Evolutionary conservation across 1,284 basidiomycete species (phyloP).

Genomic region (Xanthoconium separans): DNA sequence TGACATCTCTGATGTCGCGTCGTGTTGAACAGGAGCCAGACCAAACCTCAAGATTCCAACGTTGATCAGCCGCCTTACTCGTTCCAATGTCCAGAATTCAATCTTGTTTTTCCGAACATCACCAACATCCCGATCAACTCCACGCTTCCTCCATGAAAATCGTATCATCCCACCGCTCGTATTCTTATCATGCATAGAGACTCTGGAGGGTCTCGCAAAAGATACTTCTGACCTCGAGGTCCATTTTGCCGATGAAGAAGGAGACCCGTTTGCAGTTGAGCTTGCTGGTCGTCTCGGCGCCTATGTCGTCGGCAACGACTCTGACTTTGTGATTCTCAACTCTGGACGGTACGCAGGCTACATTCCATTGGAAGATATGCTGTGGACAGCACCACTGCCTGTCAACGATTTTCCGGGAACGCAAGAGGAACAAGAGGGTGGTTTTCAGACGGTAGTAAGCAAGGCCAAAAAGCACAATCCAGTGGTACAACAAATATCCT

Average conservation of each 20-base stretch:
- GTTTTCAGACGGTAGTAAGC: slow-evolving; percentile 60
- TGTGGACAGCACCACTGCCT: slow-evolving; percentile 50
- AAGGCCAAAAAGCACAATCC: slow-evolving; percentile 43
- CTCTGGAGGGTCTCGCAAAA: slow-evolving; percentile 47
- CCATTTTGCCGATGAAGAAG: slow-evolving; percentile 83
- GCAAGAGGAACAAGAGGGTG: slow-evolving; percentile 44
- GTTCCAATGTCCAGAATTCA: slow-evolving; percentile 60
- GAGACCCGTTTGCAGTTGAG: slow-evolving; percentile 83
- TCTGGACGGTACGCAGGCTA: slow-evolving; percentile 75
- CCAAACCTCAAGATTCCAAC: slow-evolving; percentile 78
- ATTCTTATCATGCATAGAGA: slow-evolving; percentile 61
- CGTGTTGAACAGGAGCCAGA: slow-evolving; percentile 53
- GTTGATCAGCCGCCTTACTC: slow-evolving; percentile 55
- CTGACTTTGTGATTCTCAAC: slow-evolving; percentile 80
- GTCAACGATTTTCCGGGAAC: slow-evolving; percentile 25
- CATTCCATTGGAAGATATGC: slow-evolving; percentile 77
- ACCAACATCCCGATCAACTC: slow-evolving; percentile 59
- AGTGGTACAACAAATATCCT: slow-evolving; percentile 30
- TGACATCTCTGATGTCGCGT: slow-evolving; percentile 21
- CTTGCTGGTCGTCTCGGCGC: slow-evolving; percentile 73
- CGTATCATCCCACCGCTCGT: slow-evolving; percentile 75
- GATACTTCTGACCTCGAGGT: slow-evolving; percentile 44
- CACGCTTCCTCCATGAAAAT: slow-evolving; percentile 72
- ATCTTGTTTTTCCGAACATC: slow-evolving; percentile 87
- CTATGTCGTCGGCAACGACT: slow-evolving; percentile 79